Evolutionary conservation across 495 filamentous ascomycete species (phyloP), one percentile per base, ranked within the genome.

Genomic region (Penicillium lagena): DNA sequence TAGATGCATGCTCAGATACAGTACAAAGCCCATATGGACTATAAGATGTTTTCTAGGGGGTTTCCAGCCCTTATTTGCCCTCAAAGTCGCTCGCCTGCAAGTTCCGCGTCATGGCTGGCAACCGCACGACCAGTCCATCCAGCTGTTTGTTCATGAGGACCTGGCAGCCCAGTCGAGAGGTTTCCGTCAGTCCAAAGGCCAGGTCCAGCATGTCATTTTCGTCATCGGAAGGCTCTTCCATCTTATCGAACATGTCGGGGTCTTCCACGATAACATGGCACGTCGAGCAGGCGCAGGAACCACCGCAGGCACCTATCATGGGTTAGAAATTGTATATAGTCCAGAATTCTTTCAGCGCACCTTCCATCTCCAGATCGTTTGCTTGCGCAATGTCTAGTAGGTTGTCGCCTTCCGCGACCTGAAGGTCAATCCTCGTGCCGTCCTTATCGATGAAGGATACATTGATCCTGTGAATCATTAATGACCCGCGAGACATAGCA

Each of bases 181-280:
- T 98, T 71, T 98, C 93, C 7, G 90, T 96, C 54, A 97, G 58
- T 0, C 93, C 93, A 63, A 98, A 98, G 0, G 93, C 93, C 47
- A 97, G 63, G 62, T 98, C 93, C 54, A 98, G 71, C 93, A 98
- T 98, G 67, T 98, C 93, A 63, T 97, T 97, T 77, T 98, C 93
- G 62, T 98, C 94, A 62, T 98, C 93, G 34, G 85, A 83, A 12
- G 93, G 87, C 66, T 97, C 94, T 37, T 83, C 78, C 72, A 97
- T 91, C 69, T 82, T 83, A 51, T 97, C 93, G 60, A 89, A 97
- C 74, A 86, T 78, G 12, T 82, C 84, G 4, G 87, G 78, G 56
- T 87, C 82, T 45, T 83, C 74, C 35, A 98, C 87, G 41, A 98
- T 95, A 39, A 97, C 85, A 70, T 98, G 93, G 71, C 93, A 98